Evolutionary conservation across 2,329 filamentous ascomycete genomes (phyloP), one percentile per base, ranked within the genome.

Genomic region (Claviceps capensis): DNA sequence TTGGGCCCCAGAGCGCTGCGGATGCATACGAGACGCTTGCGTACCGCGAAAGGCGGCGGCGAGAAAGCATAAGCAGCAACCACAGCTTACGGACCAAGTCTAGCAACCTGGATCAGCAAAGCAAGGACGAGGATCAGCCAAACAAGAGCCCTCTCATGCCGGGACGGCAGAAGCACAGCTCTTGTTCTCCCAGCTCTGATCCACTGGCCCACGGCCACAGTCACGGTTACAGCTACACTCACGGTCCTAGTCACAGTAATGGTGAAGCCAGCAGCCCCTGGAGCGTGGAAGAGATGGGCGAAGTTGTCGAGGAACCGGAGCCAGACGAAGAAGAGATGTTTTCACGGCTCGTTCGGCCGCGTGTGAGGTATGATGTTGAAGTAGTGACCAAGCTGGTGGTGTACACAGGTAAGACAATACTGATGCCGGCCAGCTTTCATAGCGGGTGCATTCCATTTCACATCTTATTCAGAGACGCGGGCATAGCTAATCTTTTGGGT

Each of bases 341-440:
- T 67, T 85, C 83, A 45, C 81, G 78, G 63, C 75, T 97, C 52
- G 83, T 89, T 56, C 88, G 85, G 69, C 89, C 93, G 48, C 81
- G 93, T 58, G 90, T 96, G 54, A 77, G 90, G 60, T 98, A 97
- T 63, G 93, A 98, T 68, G 91, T 97, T n/a, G 93, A 98, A 68
- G 91, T 98, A 41, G 86, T 98, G 40, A 97, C 93, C 5, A 97
- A 96, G 70, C 69, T 98, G 55, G 86, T 98, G 60, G 88, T 98
- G 23, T 98, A 98, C 71, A 79, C 85, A 54, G 93, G 91, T 88
- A 71, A 67, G 34, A 34, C 9, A 4, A 34, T 11, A 11, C 30
- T 11, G 9, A 34, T 11, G 9, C 30, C 9, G 30, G 1, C 30
- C 30, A 11, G 30, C 30, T 34, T 11, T 8, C 30, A 34, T 34